Base-by-base conservation (phyloP, 345 rosid species). In the Brassica nigra region DNA sequence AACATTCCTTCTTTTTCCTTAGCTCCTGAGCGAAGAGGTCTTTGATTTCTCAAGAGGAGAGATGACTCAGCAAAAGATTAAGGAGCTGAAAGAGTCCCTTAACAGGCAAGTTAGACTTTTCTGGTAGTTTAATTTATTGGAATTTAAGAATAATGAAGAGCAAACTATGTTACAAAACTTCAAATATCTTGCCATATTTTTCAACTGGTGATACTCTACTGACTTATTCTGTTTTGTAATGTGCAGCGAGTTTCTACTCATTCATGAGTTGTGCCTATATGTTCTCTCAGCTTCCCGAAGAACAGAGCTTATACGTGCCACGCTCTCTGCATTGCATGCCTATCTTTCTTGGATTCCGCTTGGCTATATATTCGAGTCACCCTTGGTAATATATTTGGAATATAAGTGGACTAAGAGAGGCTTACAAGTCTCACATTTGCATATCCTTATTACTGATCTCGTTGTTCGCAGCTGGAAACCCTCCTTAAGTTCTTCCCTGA, bases 311-410 rank as follows among this genome's bases (percentile, higher is more conserved):
- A 89, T 91, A 81, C 86, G 92, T 39, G 95, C 98, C 31, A 96
- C 99, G 3, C 84, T 93, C 62, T 91, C 99, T 71, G 89, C 99
- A 44, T 85, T 96, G 87, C 99, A 93, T 87, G 99, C 98, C 70
- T 96, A 91, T 81, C 98, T 96, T 84, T 96, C 99, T 0, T 93
- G 99, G 99, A 96, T 96, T 78, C 99, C 99, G 7, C 68, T 93
- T 86, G 99, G 98, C 83, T 96, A 90, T 82, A 96, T 96, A 74
- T 95, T 95, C 86, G 97, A 91, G 83, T 95, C 99, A 28, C 91
- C 92, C 61, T 59, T 93, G 94, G 99, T 93, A 88, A 73, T 87
- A 78, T 63, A 54, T 70, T 33, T 78, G 42, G 66, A 70, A 52
- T 64, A 52, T 59, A 59, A 52, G 34, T 78, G 14, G 70, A 62